Evolutionary conservation across 139 green algal species (phyloP), one percentile per base, ranked within the genome.

Genomic region (Volvox africanus): DNA sequence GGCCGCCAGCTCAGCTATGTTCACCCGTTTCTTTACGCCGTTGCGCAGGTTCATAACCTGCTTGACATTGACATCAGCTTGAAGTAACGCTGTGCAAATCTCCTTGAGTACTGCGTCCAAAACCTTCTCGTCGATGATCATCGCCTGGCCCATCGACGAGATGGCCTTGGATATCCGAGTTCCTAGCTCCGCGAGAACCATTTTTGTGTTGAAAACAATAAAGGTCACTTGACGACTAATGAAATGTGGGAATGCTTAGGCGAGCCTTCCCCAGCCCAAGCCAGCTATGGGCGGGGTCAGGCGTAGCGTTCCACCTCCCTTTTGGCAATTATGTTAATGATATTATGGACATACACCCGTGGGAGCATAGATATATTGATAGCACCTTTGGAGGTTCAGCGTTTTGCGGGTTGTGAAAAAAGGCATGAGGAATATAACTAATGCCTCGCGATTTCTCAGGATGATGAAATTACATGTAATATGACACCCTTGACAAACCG

Each of bases 151-250:
- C 92, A 99, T 94, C 9, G 89, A 84, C 35, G 92, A 93, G 69
- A 99, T 89, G n/a, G 98, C 98, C 83, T 94, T 88, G 86, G 93
- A 96, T 86, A 99, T 98, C 32, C 94, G 92, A 33, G 89, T 93
- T 17, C 98, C 98, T 11, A 99, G 92, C 93, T 99, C 97, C 50
- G 96, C 96, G 21, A 99, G 94, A 89, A 99, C 98, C 98, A 99
- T 99, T 61, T 36, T 94, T 87, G 21, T 88, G 26, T 20, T 17
- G 1, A 16, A 76, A 78, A 3, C 19, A 20, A 24, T 36, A 80
- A 69, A 37, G 33, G 1, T 36, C 35, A 26, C 61, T 61, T 32
- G n/a, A 87, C 14, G 5, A 28, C 26, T n/a, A 20, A 87, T 44
- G 44, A 28, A 50, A 73, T 50, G 50, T 86, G 12, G 19, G 18